These are phyloP conservation scores for Lipomyces oligophaga DNA, from an alignment of 805 yeast species.

Conservation along the genomic window DNA sequence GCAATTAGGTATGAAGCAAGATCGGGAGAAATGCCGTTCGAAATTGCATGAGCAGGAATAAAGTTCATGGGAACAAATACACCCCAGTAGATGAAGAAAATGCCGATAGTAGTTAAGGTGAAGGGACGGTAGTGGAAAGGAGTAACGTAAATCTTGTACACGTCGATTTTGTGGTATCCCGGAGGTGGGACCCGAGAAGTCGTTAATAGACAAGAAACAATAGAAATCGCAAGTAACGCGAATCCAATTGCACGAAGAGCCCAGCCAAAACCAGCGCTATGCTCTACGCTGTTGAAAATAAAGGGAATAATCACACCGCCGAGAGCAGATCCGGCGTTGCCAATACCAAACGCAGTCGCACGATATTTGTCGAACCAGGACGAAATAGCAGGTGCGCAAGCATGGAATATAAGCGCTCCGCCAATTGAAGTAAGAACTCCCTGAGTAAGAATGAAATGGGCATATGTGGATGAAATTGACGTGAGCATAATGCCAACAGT, in stretches of 20 bases:
- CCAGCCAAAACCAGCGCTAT: slow-evolving; percentile 52
- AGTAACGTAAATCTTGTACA: slow-evolving; percentile 11
- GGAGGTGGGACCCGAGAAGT: slow-evolving; percentile 31
- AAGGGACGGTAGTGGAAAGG: slow-evolving; percentile 33
- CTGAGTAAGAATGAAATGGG: slow-evolving; percentile 54
- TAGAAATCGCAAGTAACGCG: slow-evolving; percentile 37
- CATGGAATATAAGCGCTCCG: slow-evolving; percentile 43
- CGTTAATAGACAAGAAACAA: slow-evolving; percentile 30
- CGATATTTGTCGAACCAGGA: slow-evolving; percentile 46
- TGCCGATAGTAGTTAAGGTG: slow-evolving; percentile 30
- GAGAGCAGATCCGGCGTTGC: slow-evolving; percentile 49
- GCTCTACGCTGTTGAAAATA: slow-evolving; percentile 43
- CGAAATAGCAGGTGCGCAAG: slow-evolving; percentile 45
- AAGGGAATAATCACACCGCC: slow-evolving; percentile 52
- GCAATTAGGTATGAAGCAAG: slow-evolving; percentile 35
- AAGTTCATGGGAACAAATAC: slow-evolving; percentile 36
- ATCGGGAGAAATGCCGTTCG: slow-evolving; percentile 23
- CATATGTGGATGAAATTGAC: slow-evolving; percentile 41
- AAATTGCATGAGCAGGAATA: slow-evolving; percentile 34
- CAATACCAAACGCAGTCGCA: slow-evolving; percentile 46
- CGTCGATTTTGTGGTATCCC: slow-evolving; percentile 10
- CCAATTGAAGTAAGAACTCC: slow-evolving; percentile 48
- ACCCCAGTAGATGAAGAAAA: slow-evolving; percentile 34
- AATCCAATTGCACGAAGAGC: slow-evolving; percentile 50
- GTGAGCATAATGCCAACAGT: slow-evolving; percentile 37